These are phyloP conservation scores for Mrakia frigida DNA, from an alignment of 768 basidiomycete genomes.

Conservation along the genomic window DNA sequence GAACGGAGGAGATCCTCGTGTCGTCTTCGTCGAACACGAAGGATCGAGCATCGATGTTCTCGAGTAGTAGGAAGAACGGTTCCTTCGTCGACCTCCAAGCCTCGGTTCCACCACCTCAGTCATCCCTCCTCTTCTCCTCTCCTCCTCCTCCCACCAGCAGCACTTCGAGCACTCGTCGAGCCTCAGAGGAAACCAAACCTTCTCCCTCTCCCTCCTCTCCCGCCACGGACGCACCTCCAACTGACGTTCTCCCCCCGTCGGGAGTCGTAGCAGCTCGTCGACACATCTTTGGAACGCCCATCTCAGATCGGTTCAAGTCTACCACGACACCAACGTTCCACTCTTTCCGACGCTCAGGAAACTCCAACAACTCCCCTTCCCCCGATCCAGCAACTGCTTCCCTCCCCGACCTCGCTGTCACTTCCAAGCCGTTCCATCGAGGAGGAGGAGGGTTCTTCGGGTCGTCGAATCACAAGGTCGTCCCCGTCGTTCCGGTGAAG, in stretches of 20 bases:
- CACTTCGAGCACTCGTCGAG: neutral
- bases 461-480: neutral
- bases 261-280: conserved; percentile 29
- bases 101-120: neutral
- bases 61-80: neutral
- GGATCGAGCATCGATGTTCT: neutral
- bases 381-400: neutral
- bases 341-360: neutral
- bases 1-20: neutral
- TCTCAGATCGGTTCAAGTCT: conserved; percentile 30
- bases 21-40: neutral
- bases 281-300: conserved; percentile 31
- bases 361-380: neutral
- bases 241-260: conserved; percentile 21
- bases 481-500: neutral
- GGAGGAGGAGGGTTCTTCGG: conserved; percentile 7
- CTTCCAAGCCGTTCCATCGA: neutral
- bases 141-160: neutral
- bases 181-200: neutral
- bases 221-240: neutral
- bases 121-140: neutral
- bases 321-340: conserved; percentile 2
- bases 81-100: neutral
- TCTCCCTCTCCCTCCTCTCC: conserved; percentile 3
- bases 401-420: neutral